Evolutionary conservation across 2,329 filamentous ascomycete genomes (phyloP), one percentile per base, ranked within the genome.

Genomic region (Aureobasidium melanogenum): DNA sequence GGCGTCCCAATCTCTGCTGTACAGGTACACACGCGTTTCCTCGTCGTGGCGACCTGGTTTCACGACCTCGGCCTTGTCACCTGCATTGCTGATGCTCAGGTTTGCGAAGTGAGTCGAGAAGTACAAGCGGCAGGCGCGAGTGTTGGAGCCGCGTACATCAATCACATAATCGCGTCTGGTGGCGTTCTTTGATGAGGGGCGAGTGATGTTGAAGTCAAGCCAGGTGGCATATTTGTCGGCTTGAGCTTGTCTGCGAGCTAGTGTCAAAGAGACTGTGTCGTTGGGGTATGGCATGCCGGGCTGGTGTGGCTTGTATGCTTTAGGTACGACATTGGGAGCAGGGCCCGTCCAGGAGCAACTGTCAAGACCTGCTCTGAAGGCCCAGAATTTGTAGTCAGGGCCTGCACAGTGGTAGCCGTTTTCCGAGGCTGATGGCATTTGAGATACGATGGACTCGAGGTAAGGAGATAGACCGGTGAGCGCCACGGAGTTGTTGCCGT

Each of bases 1-100:
- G 30, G 84, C 84, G 51, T 85, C 82, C 87, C 90, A 96, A 38
- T 86, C 84, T 36, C 94, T 82, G 66, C 89, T 88, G 88, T 92
- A 97, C 12, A 97, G 80, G 62, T 87, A 83, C 58, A 96, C 80
- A 63, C 87, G 83, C 44, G 79, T 80, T 61, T 88, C 80, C 0
- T 88, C 89, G 5, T 12, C 30, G 5, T 10, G 14, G 5, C 26
- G 10, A 30, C 26, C 39, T 6, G 52, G 38, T 26, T 14, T 80
- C 79, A 8, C 84, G 78, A 0, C 85, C 82, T 6, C 84, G 81
- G 46, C 39, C 15, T 19, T 17, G 26, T 79, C 74, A 1, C 78
- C 77, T 30, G 82, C 83, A 58, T 84, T 50, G 15, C 80, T 75
- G 36, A 96, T 83, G 19, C 75, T 74, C 67, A 96, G 85, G 54